Percentiles rank a stretch among this genome's conserved stretches.
Evolutionary conservation across 2,329 filamentous ascomycete genomes (phyloP).

Genomic region (Penicillium nordicum): DNA sequence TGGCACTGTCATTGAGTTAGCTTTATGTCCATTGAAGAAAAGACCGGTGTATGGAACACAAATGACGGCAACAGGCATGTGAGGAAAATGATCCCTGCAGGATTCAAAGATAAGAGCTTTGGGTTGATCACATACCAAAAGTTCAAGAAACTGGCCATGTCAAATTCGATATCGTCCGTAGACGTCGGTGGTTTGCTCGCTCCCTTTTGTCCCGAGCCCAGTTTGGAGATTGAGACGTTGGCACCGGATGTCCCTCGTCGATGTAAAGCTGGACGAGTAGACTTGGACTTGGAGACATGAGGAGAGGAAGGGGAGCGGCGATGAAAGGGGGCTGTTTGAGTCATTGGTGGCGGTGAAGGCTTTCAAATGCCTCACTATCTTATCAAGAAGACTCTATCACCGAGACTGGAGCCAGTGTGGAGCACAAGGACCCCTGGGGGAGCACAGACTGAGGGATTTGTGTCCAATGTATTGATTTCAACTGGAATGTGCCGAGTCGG

Average conservation of each 20-base stretch:
- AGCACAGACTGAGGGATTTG: slow-evolving; percentile 31
- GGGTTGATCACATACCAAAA: slow-evolving; percentile 40
- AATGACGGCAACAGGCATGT: slow-evolving; percentile 19
- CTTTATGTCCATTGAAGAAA: slow-evolving; percentile 21
- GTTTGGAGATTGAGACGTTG: slow-evolving; percentile 32
- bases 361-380: slow-evolving; percentile 26
- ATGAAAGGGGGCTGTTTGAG: slow-evolving; percentile 31
- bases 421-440: slow-evolving; percentile 27
- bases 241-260: slow-evolving; percentile 33
- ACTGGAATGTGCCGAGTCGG: slow-evolving; percentile 1
- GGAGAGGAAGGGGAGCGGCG: slow-evolving; percentile 34
- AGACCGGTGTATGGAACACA: slow-evolving; percentile 10
- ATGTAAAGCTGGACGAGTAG: slow-evolving; percentile 31
- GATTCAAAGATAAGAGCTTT: slow-evolving; percentile 20
- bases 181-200: slow-evolving; percentile 19
- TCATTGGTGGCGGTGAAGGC: slow-evolving; percentile 38
- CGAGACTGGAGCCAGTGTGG: slow-evolving; percentile 25
- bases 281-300: slow-evolving; percentile 32
- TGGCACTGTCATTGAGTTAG: slow-evolving; percentile 49
- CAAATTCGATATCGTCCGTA: slow-evolving; percentile 25
- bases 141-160: slow-evolving; percentile 47
- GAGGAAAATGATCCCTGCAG: slow-evolving; percentile 15
- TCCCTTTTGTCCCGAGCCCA: slow-evolving; percentile 30
- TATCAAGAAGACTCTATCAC: slow-evolving; percentile 11
- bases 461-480: slow-evolving; percentile 5